These are phyloP conservation scores for Raffaelea albimanens DNA, from an alignment of 2,329 filamentous ascomycete genomes.

Conservation along the genomic window DNA sequence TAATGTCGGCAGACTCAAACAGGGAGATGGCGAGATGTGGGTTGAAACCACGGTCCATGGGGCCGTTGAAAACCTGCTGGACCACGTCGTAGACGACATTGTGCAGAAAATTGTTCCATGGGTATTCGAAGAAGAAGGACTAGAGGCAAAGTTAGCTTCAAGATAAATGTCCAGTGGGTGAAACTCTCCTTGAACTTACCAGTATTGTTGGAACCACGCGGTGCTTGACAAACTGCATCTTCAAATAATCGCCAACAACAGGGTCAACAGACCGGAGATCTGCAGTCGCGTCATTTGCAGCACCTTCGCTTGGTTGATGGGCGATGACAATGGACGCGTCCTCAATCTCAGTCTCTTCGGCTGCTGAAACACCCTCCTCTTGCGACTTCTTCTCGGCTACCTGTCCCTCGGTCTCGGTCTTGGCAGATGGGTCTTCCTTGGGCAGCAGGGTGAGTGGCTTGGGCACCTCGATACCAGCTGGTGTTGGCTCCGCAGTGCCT, in stretches of 20 bases:
- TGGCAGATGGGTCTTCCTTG: not conserved
- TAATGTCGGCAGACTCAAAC: conserved; percentile 84
- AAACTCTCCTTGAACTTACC: conserved; percentile 42
- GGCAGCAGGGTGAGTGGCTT: not conserved
- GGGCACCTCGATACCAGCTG: not conserved
- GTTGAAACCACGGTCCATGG: conserved; percentile 94
- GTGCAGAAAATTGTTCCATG: conserved; percentile 99
- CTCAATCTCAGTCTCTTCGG: conserved; percentile 13
- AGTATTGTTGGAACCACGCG: conserved; percentile 91
- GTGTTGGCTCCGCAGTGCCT: no score
- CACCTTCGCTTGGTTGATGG: conserved; percentile 12
- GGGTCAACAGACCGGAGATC: conserved; percentile 34
- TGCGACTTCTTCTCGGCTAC: conserved; percentile 2
- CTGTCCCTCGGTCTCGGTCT: not conserved
- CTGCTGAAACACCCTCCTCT: not conserved
- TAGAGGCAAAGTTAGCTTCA: conserved; percentile 25
- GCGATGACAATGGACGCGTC: conserved; percentile 20
- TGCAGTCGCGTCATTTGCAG: not conserved
- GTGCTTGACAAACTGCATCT: conserved; percentile 93
- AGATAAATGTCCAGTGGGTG: no score
- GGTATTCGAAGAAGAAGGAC: conserved; percentile 97
- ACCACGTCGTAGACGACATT: conserved; percentile 99
- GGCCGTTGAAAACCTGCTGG: conserved; percentile 97
- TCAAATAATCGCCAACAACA: conserved; percentile 88
- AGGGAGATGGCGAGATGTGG: conserved; percentile 81